Evolutionary conservation across 2,329 filamentous ascomycete species (phyloP).

Genomic region (Passalora sequoiae): DNA sequence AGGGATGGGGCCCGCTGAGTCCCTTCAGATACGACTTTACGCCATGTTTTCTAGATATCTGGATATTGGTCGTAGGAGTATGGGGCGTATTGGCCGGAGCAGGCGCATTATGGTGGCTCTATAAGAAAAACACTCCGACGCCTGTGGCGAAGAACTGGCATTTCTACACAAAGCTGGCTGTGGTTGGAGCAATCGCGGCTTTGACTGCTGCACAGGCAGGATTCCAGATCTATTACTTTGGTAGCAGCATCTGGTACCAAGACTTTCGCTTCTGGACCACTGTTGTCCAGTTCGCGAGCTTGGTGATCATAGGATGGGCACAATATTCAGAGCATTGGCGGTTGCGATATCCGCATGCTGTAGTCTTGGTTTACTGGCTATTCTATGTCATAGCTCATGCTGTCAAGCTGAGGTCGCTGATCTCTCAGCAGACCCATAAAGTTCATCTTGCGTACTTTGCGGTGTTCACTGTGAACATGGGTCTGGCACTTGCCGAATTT

Average conservation of each 20-base stretch:
- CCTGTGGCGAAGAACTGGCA: slow-evolving; percentile 78
- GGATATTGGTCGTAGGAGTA: slow-evolving; percentile 68
- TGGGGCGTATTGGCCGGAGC: slow-evolving; percentile 76
- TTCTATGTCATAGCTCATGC: slow-evolving; percentile 72
- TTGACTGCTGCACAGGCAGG: slow-evolving; percentile 67
- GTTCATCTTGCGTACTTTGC: slow-evolving; percentile 69
- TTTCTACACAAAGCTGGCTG: slow-evolving; percentile 81
- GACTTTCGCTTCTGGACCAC: slow-evolving; percentile 88
- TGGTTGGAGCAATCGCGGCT: slow-evolving; percentile 63
- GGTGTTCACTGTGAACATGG: slow-evolving; percentile 67
- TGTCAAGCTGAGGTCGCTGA: slow-evolving; percentile 79
- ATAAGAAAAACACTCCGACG: slow-evolving; percentile 62
- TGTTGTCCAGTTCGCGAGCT: slow-evolving; percentile 63
- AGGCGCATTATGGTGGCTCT: slow-evolving; percentile 72
- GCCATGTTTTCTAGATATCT: slow-evolving; percentile 92
- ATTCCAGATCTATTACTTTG: slow-evolving; percentile 68
- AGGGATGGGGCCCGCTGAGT: slow-evolving; percentile 95
- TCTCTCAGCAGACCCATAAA: slow-evolving; percentile 68
- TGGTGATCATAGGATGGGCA: slow-evolving; percentile 68
- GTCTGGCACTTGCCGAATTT: slow-evolving; percentile 65
- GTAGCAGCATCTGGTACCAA: slow-evolving; percentile 60
- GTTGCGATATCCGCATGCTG: slow-evolving; percentile 76
- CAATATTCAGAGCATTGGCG: slow-evolving; percentile 85
- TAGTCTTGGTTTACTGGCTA: slow-evolving; percentile 89
- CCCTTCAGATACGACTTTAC: slow-evolving; percentile 87